Conservation (phyloP, 768 basidiomycete genomes). For the Kwoniella sp. region DNA sequence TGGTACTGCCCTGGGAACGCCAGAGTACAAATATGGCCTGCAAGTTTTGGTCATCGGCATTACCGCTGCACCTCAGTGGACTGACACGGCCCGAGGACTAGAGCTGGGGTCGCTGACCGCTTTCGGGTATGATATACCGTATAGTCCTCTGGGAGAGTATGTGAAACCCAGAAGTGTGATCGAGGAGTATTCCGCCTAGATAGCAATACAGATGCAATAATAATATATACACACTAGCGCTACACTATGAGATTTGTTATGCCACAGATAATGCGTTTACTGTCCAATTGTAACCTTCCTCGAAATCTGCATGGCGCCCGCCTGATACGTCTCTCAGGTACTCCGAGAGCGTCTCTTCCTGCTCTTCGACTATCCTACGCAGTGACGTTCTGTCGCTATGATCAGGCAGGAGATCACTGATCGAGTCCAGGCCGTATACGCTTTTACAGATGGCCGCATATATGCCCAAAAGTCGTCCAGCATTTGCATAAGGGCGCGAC, state of each 20-base stretch:
- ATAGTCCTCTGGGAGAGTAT: constrained; percentile 27
- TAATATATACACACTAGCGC: neutral
- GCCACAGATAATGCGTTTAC: neutral
- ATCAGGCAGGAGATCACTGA: neutral
- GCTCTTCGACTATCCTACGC: neutral
- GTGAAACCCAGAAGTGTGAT: constrained; percentile 33
- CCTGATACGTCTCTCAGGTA: neutral
- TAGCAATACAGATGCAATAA: neutral
- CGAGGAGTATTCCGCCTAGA: constrained; percentile 20
- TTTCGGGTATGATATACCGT: constrained; percentile 60
- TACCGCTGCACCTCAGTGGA: constrained; percentile 65
- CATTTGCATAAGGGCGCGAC: constrained; percentile 18
- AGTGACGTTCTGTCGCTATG: neutral
- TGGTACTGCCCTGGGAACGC: constrained; percentile 67
- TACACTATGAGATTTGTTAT: neutral
- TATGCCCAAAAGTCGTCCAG: neutral
- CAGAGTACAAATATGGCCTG: constrained; percentile 65
- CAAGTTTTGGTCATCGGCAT: constrained; percentile 63
- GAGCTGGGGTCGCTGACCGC: constrained; percentile 63
- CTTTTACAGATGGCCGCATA: neutral
- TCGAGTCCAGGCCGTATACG: neutral
- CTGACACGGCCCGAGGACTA: constrained; percentile 61
- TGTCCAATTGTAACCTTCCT: neutral
- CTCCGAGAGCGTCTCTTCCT: neutral
- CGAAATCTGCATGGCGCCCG: neutral